A percentile compares a stretch with the other conserved stretches of the same genome.
Evolutionary conservation across 2,329 filamentous ascomycete genomes (phyloP).

Genomic region (Botrytis cinerea): DNA sequence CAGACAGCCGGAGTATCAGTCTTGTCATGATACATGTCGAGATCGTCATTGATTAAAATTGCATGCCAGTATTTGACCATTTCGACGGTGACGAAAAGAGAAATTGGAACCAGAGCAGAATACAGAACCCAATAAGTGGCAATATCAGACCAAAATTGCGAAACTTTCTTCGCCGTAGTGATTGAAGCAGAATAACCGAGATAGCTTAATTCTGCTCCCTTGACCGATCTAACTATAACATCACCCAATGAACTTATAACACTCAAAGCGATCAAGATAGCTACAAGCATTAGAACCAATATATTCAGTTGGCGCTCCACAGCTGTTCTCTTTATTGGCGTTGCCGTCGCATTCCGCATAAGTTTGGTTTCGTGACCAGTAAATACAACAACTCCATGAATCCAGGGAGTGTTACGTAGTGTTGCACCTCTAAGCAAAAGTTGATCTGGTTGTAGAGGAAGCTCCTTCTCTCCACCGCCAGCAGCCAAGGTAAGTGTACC

Average conservation of each 20-base stretch:
- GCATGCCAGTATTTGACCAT: slow-evolving; percentile 98
- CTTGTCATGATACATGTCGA: slow-evolving; percentile 97
- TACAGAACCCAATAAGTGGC: slow-evolving; percentile 99
- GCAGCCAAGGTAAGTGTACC: slow-evolving; percentile 89
- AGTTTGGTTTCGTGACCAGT: slow-evolving; percentile 98
- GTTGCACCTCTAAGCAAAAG: slow-evolving; percentile 90
- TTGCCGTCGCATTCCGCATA: slow-evolving; percentile 96
- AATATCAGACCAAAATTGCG: slow-evolving; percentile 89
- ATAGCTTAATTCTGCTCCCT: slow-evolving; percentile 67
- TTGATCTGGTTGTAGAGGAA: slow-evolving; percentile 88
- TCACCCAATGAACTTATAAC: slow-evolving; percentile 91
- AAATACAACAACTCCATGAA: slow-evolving; percentile 94
- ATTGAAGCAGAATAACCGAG: slow-evolving; percentile 66
- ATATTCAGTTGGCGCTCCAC: slow-evolving; percentile 93
- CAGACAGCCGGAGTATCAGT: slow-evolving; percentile 95
- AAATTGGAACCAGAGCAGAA: slow-evolving; percentile 94
- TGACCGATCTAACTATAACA: slow-evolving; percentile 71
- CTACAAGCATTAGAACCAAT: slow-evolving; percentile 87
- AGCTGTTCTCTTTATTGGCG: slow-evolving; percentile 95
- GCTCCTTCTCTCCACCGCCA: slow-evolving; percentile 89
- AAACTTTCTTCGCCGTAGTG: slow-evolving; percentile 56
- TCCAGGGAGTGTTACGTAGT: slow-evolving; percentile 93
- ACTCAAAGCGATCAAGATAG: slow-evolving; percentile 79
- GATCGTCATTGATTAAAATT: slow-evolving; percentile 95
- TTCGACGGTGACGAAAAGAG: slow-evolving; percentile 95